Percentiles rank a stretch among this genome's conserved stretches.
phyloP scores from a whole-genome alignment of 345 rosid genomes.

The Kandelia obovata region DNA sequence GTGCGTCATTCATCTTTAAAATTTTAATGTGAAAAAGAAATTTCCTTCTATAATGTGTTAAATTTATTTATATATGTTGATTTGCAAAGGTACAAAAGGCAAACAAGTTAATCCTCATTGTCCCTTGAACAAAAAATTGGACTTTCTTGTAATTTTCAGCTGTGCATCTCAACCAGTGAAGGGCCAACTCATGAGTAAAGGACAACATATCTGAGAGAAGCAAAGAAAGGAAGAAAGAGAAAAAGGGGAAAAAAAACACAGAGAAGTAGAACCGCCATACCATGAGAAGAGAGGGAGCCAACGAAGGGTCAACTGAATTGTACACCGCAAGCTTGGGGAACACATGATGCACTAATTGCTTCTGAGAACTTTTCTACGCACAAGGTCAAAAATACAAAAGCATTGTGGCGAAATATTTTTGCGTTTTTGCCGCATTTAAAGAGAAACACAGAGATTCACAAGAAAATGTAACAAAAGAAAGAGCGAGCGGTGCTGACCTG shows the following conservation, averaged over 20 bases:
- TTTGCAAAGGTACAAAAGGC: too few relatives aligned
- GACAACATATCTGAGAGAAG: too few relatives aligned
- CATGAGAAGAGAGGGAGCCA: conserved; percentile 99
- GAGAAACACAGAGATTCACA: too few relatives aligned
- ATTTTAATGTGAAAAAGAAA: too few relatives aligned
- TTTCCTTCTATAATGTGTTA: too few relatives aligned
- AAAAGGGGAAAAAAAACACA: neutral
- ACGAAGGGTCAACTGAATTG: conserved; percentile 96
- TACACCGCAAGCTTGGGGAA: conserved; percentile 98
- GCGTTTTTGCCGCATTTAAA: too few relatives aligned
- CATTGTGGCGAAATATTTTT: neutral
- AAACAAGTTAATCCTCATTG: too few relatives aligned
- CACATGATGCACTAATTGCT: conserved; percentile 81
- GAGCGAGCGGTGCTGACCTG: conserved; percentile 45
- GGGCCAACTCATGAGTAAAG: neutral
- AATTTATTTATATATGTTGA: too few relatives aligned
- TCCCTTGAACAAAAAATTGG: too few relatives aligned
- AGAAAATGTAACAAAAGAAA: neutral
- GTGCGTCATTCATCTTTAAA: too few relatives aligned
- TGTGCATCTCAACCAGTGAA: too few relatives aligned
- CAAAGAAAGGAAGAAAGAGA: neutral
- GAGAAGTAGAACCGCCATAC: conserved; percentile 39
- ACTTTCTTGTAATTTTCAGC: too few relatives aligned
- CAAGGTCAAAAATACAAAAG: neutral
- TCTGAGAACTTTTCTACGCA: conserved; percentile 84